Evolutionary conservation across 2,329 filamentous ascomycete genomes (phyloP).

Genomic region (Pleurostoma richardsiae): DNA sequence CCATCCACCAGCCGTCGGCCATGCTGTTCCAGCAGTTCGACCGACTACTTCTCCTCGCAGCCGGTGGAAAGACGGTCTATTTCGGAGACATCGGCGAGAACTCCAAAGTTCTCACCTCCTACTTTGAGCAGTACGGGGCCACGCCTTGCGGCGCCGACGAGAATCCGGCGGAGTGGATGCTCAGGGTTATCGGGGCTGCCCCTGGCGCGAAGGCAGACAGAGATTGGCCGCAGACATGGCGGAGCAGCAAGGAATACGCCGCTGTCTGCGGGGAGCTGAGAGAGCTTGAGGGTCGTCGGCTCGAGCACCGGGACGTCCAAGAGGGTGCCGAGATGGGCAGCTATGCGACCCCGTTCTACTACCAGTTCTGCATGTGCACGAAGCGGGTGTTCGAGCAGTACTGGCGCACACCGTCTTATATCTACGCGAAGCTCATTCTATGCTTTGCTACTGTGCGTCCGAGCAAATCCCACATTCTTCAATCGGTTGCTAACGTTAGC

Average conservation of each 20-base stretch:
- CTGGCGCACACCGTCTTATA: conserved; percentile 4
- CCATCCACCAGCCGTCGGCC: conserved; percentile 45
- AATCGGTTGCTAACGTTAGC: conserved; percentile 19
- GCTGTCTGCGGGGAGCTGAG: conserved; percentile 32
- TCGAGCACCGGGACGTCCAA: neutral
- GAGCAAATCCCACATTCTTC: neutral
- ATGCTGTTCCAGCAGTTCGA: conserved; percentile 47
- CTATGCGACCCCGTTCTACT: conserved; percentile 23
- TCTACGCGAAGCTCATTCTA: conserved; percentile 24
- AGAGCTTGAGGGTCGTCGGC: conserved; percentile 21
- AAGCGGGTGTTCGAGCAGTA: neutral
- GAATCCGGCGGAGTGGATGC: conserved; percentile 67
- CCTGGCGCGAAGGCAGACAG: conserved; percentile 38
- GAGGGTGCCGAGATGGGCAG: conserved; percentile 30
- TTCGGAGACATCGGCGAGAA: conserved; percentile 52
- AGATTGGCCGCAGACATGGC: conserved; percentile 24
- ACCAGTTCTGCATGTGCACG: neutral
- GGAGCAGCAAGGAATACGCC: conserved; percentile 27
- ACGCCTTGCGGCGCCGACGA: conserved; percentile 44
- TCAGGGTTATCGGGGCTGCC: conserved; percentile 38
- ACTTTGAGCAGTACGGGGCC: conserved; percentile 60
- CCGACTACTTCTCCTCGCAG: conserved; percentile 49
- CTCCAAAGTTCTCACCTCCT: conserved; percentile 41
- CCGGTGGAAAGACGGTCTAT: conserved; percentile 50
- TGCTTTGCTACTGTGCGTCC: conserved; percentile 39